phyloP scores from a whole-genome alignment of 108 stramenopile species.

The Parietichytrium sp. region DNA sequence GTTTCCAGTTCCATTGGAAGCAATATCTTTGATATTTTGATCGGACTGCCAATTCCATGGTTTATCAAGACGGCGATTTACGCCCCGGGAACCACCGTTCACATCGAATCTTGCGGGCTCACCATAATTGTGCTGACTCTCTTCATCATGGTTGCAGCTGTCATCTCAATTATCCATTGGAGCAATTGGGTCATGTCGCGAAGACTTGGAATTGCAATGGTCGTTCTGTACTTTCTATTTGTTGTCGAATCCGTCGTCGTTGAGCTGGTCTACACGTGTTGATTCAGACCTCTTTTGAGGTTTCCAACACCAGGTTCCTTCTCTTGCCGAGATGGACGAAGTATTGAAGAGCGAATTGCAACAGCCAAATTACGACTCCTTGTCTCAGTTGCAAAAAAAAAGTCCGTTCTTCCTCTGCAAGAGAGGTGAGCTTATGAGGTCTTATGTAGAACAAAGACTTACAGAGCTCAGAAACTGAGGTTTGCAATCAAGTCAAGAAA shows the following conservation, averaged over 20 bases:
- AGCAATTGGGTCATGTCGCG: slow-evolving; percentile 38
- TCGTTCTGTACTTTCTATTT: slow-evolving; percentile 45
- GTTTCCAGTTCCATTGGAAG: slow-evolving; percentile 74
- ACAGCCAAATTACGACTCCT: too few relatives aligned
- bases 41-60: slow-evolving; percentile 62
- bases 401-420: too few relatives aligned
- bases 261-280: neutral
- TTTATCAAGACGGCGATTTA: neutral
- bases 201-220: slow-evolving; percentile 43
- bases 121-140: slow-evolving; percentile 45
- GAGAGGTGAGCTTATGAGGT: too few relatives aligned
- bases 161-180: slow-evolving; percentile 39
- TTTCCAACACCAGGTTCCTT: too few relatives aligned
- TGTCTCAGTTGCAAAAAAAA: too few relatives aligned
- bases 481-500: too few relatives aligned
- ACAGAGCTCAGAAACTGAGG: too few relatives aligned
- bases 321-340: too few relatives aligned
- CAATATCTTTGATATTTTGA: slow-evolving; percentile 60
- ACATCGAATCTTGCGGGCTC: slow-evolving; percentile 39
- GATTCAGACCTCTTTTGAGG: too few relatives aligned
- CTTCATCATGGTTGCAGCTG: slow-evolving; percentile 45
- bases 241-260: slow-evolving; percentile 25
- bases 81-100: neutral
- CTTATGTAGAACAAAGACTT: too few relatives aligned
- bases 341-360: too few relatives aligned